These are phyloP conservation scores for Alternaria gansuensis DNA, from an alignment of 2,329 filamentous ascomycete genomes.

Conservation along the genomic window DNA sequence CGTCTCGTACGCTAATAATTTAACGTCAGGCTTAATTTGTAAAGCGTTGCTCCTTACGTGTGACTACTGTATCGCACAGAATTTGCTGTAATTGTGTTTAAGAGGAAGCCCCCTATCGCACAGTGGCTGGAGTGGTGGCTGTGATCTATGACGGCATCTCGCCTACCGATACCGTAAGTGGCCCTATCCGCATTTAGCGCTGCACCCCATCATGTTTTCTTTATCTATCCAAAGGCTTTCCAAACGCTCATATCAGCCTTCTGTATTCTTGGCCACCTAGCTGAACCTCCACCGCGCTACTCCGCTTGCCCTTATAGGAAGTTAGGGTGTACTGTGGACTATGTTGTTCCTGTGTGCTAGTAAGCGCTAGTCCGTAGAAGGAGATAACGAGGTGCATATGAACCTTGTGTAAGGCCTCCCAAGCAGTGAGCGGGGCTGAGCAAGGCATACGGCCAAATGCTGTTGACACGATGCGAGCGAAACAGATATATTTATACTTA, in stretches of 20 bases:
- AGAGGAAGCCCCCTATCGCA: no score
- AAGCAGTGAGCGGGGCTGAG: conserved; percentile 7
- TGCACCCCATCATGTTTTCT: background rate
- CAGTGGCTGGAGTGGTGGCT: background rate
- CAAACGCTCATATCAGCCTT: background rate
- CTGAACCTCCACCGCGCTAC: background rate
- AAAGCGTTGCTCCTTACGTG: no score
- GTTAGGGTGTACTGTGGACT: background rate
- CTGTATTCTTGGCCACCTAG: background rate
- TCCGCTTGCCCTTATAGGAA: background rate
- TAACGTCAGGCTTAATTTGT: no score
- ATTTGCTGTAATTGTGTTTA: no score
- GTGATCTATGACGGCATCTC: conserved; percentile 7
- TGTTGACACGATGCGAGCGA: background rate
- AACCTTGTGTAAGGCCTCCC: conserved; percentile 5
- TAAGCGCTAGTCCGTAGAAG: background rate
- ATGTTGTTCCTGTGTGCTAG: background rate
- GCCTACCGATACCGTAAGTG: background rate
- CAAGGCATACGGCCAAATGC: background rate
- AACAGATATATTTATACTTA: background rate
- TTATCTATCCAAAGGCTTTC: background rate
- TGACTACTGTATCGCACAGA: no score
- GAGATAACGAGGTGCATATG: conserved; percentile 4
- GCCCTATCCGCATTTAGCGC: background rate
- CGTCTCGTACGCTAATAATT: no score